phyloP scores from a whole-genome alignment of 805 yeast genomes.

The Myxozyma melibiosi region DNA sequence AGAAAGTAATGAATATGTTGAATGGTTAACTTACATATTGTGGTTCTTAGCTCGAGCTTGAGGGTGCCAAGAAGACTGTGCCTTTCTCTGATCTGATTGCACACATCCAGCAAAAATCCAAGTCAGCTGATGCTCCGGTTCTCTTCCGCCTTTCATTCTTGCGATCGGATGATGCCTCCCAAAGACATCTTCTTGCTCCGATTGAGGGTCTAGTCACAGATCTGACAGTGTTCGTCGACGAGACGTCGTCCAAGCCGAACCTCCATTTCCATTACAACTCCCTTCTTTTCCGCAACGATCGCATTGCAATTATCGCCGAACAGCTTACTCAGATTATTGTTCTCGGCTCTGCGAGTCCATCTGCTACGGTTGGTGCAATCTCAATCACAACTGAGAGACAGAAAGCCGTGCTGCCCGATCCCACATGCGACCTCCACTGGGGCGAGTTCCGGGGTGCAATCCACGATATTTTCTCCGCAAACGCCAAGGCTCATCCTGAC shows the following conservation, averaged over 20 bases:
- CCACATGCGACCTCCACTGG: constrained; percentile 87
- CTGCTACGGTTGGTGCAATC: constrained; percentile 57
- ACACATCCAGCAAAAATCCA: constrained; percentile 52
- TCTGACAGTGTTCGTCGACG: constrained; percentile 55
- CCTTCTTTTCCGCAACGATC: constrained; percentile 66
- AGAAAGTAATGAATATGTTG: too few relatives aligned
- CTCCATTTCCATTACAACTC: constrained; percentile 65
- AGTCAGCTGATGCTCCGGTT: constrained; percentile 60
- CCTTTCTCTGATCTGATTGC: constrained; percentile 61
- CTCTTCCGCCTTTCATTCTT: constrained; percentile 51
- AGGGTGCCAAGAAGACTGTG: constrained; percentile 45
- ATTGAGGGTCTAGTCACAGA: constrained; percentile 50
- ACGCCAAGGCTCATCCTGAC: constrained; percentile 82
- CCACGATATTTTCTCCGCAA: constrained; percentile 89
- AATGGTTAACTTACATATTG: too few relatives aligned
- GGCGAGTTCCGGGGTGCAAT: constrained; percentile 89
- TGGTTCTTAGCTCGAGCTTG: constrained; percentile 28
- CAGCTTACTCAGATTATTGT: constrained; percentile 62
- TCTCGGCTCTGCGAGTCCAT: constrained; percentile 39
- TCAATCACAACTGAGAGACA: constrained; percentile 73
- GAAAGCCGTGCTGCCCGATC: constrained; percentile 71
- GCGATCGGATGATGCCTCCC: constrained; percentile 13
- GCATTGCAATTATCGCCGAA: constrained; percentile 70
- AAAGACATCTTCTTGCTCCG: constrained; percentile 23
- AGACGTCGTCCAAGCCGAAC: constrained; percentile 36